Evolutionary conservation across 202 grass and related monocot species (phyloP), one percentile per base, ranked within the genome.

Genomic region (Dendrocalamus latiflorus): DNA sequence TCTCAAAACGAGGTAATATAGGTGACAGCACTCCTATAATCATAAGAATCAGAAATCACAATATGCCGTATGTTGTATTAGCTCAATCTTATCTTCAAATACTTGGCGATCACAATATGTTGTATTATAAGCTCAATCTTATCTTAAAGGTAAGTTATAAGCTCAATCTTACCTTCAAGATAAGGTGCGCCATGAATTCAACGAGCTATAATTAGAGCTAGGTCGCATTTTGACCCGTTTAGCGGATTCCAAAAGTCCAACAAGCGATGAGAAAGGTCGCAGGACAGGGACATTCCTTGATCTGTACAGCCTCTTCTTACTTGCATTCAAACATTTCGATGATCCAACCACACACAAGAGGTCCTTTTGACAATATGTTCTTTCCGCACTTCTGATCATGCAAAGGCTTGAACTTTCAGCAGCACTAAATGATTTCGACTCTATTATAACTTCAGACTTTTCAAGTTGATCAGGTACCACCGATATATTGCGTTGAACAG

Each of bases 231-330:
- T 99, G 36, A 83, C 65, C 65, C 89, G 85, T 87, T 95, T 95
- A 55, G 89, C 74, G 49, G 85, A 76, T 82, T 93, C 83, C 70
- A 93, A 67, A 82, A 92, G 86, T 26, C 76, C 73, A 67, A 90
- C 88, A 62, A 94, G 83, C 21, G 96, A 92, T 0, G 91, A 93
- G 41, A 98, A 88, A 72, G 93, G 89, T 59, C 84, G 91, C 18
- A 89, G 96, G 54, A 99, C 88, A 72, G 93, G 87, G 60, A 99
- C 60, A 86, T 95, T 94, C 88, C 81, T 95, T 25, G 93, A 95
- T 77, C 93, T 93, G 77, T 99, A 99, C 39, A 95, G 30, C 49
- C 81, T 90, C 83, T 87, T 99, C 89, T 95, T 89, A 87, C 92
- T 95, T 76, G 81, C 26, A 80, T 90, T 89, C 72, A 95, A 88